These are phyloP conservation scores for Prunella vulgaris DNA, from an alignment of 257 asterid species.

Conservation along the genomic window DNA sequence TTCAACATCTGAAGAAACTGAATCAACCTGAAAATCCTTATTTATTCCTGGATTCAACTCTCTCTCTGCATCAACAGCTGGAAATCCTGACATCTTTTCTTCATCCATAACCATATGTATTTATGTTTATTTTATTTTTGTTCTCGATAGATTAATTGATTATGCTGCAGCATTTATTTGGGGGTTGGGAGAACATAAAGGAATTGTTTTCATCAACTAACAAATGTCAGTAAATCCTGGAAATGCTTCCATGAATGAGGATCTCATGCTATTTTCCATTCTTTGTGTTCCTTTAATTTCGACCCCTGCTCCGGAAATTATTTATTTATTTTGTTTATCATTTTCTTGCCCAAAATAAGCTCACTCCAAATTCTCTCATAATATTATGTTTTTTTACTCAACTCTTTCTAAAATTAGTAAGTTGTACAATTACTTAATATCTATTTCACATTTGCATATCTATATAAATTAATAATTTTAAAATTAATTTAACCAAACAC, in stretches of 20 bases:
- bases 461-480: no score
- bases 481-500: no score
- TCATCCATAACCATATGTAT: no score
- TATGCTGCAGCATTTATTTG: not conserved
- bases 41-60: slow-evolving; percentile 54
- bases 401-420: no score
- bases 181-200: not conserved
- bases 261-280: slow-evolving; percentile 39
- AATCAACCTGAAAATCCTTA: slow-evolving; percentile 49
- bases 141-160: not conserved
- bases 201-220: slow-evolving; percentile 16
- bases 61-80: slow-evolving; percentile 49
- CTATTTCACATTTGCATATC: no score
- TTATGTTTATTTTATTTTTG: not conserved
- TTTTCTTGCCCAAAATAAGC: no score
- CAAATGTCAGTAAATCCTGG: slow-evolving; percentile 44
- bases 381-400: no score
- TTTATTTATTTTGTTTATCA: not conserved
- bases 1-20: slow-evolving; percentile 50
- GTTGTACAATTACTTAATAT: no score
- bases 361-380: no score
- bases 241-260: slow-evolving; percentile 42
- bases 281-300: slow-evolving; percentile 14
- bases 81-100: slow-evolving; percentile 50
- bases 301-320: slow-evolving; percentile 18